Percentiles rank a stretch among this genome's conserved stretches.
Evolutionary conservation across 371 early-diverging fungal genomes (phyloP).

Genomic region (Rhizopus arrhizus): DNA sequence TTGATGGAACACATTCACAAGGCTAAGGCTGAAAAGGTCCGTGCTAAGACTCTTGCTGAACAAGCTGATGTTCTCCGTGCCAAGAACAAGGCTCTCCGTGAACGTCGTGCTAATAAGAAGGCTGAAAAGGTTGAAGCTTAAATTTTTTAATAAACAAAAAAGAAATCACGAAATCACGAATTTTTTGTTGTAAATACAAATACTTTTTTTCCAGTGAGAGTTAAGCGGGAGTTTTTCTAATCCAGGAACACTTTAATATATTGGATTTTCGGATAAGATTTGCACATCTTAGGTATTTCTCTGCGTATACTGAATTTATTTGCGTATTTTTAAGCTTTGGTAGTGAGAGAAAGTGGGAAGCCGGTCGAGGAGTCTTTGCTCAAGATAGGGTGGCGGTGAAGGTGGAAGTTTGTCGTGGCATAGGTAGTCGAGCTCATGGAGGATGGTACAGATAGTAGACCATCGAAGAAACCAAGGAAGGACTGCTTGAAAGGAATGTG

Average conservation of each 20-base stretch:
- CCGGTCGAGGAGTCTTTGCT: not conserved
- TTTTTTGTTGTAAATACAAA: too few relatives aligned
- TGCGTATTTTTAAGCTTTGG: too few relatives aligned
- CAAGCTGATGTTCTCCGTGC: constrained; percentile 98
- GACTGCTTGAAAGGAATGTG: not conserved
- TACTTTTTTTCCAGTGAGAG: too few relatives aligned
- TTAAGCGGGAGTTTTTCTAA: too few relatives aligned
- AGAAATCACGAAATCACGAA: not conserved
- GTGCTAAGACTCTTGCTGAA: constrained; percentile 93
- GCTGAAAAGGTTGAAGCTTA: constrained; percentile 51
- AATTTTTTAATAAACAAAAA: not conserved
- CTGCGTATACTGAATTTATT: too few relatives aligned
- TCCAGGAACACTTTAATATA: too few relatives aligned
- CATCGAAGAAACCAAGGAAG: not conserved
- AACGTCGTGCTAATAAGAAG: constrained; percentile 93
- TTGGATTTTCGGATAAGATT: too few relatives aligned
- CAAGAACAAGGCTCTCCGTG: constrained; percentile 95
- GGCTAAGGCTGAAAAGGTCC: constrained; percentile 99
- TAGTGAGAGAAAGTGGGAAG: not conserved
- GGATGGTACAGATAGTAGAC: not conserved
- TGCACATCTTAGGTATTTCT: too few relatives aligned
- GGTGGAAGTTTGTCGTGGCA: not conserved
- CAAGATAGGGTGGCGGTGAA: not conserved
- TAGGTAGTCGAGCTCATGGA: not conserved
- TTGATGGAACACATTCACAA: constrained; percentile 99